Evolutionary conservation across 345 rosid genomes (phyloP).

Genomic region (Theobroma cacao): DNA sequence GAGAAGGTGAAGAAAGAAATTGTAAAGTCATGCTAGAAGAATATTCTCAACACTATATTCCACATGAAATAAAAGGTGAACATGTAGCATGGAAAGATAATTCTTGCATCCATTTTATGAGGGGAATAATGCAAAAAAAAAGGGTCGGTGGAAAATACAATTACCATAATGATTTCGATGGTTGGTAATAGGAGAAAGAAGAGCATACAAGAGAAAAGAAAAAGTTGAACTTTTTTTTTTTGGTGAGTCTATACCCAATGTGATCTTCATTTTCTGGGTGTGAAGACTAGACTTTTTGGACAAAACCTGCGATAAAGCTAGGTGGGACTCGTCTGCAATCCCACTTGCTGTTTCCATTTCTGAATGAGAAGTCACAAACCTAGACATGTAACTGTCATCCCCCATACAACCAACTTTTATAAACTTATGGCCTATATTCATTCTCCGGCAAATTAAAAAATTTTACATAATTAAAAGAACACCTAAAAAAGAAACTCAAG

Average conservation of each 20-base stretch:
- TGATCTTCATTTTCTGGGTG: not conserved
- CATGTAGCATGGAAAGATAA: not conserved
- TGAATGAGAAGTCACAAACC: not conserved
- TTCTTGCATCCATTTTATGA: not conserved
- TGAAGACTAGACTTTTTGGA: not conserved
- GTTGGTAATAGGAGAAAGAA: not conserved
- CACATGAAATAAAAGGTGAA: not conserved
- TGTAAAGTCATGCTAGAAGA: not conserved
- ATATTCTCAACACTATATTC: not conserved
- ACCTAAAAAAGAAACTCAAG: no score
- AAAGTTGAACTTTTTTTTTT: no score
- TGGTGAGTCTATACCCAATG: not conserved
- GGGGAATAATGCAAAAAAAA: not conserved
- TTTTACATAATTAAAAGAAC: not conserved
- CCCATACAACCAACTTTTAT: not conserved
- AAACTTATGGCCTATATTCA: not conserved
- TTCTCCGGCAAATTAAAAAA: not conserved
- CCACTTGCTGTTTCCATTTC: not conserved
- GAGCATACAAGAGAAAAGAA: not conserved
- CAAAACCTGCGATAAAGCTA: not conserved
- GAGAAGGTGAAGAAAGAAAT: not conserved
- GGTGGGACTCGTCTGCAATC: not conserved
- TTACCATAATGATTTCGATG: not conserved
- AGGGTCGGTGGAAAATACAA: not conserved
- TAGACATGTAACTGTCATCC: not conserved